Evolutionary conservation across 768 basidiomycete species (phyloP), one percentile per base, ranked within the genome.

Genomic region (Psilocybe sp.): DNA sequence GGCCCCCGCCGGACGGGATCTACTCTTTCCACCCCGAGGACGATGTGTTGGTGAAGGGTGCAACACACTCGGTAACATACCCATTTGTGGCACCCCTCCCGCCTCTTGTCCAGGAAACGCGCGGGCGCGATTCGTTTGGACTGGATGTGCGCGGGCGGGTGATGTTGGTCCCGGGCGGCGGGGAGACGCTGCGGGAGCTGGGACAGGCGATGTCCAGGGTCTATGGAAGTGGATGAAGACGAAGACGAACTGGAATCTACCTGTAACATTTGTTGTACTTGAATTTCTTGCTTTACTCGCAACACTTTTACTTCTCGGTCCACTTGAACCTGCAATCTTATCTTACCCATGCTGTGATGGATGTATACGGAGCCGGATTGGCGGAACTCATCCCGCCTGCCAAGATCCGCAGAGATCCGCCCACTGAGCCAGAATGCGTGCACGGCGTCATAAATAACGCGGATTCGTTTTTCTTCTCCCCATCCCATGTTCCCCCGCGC

Each of bases 11-110:
- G 2, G 81, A 82, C 46, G 80, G 84, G 0, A 70, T 82, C 5
- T 88, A 85, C 60, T 70, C 82, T 2, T 96, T 90, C 70, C 93
- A 97, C 61, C 85, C 88, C 0, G 95, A 97, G 64, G 94, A 97
- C 65, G 84, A 85, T 37, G 73, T 73, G 37, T 82, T 93, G 45
- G 75, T 78, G 49, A 68, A 81, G 81, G 64, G 75, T 46, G 78
- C 85, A 1, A 59, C 71, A 1, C 73, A 82, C 49, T 65, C 75
- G 1, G 58, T 83, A 44, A 79, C 84, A 28, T 76, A 72, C 56
- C 53, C 71, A 2, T 83, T 84, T 59, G 74, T 79, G 41, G 69
- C 78, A 3, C 69, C 79, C 31, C 73, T 80, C 2, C 65, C 78
- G 0, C 70, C 72, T 16, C 73, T 78, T 14, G 59, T 65, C 7